A percentile compares a stretch with the other conserved stretches of the same genome.
phyloP scores from a whole-genome alignment of 2,329 filamentous ascomycete species.

The Zymoseptoria crescenta region DNA sequence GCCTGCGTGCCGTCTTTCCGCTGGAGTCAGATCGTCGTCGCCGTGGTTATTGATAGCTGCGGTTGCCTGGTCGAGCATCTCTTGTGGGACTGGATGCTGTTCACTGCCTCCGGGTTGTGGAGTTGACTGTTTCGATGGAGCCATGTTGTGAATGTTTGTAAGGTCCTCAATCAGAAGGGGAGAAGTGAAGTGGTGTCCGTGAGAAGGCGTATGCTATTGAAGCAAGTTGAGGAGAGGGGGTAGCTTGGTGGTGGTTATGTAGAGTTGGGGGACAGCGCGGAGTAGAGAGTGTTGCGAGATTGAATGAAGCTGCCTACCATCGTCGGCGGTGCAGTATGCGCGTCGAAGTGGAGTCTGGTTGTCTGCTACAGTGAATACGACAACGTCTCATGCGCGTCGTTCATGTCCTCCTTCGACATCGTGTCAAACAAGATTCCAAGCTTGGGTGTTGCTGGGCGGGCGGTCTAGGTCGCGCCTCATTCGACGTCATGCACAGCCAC shows the following conservation, averaged over 20 bases:
- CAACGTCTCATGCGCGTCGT: not conserved
- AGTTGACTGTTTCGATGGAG: not conserved
- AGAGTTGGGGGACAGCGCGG: not conserved
- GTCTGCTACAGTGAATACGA: not conserved
- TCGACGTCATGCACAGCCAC: not conserved
- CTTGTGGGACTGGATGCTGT: constrained; percentile 11
- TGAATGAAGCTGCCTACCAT: not conserved
- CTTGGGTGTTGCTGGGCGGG: not conserved
- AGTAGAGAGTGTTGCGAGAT: not conserved
- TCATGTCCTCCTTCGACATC: not conserved
- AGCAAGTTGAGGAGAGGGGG: not conserved
- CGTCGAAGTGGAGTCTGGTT: not conserved
- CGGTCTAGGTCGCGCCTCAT: not conserved
- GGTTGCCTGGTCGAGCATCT: constrained; percentile 24
- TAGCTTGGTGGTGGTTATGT: not conserved
- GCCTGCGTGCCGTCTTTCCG: constrained; percentile 19
- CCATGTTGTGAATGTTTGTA: not conserved
- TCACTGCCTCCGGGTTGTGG: not conserved
- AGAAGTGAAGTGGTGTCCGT: not conserved
- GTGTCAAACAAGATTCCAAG: not conserved
- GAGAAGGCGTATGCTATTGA: not conserved
- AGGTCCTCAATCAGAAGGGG: not conserved
- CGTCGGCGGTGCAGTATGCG: not conserved
- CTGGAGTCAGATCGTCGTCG: constrained; percentile 5
- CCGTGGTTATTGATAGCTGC: constrained; percentile 20